Conservation (phyloP, 345 rosid species). For the Cochlearia excelsa region DNA sequence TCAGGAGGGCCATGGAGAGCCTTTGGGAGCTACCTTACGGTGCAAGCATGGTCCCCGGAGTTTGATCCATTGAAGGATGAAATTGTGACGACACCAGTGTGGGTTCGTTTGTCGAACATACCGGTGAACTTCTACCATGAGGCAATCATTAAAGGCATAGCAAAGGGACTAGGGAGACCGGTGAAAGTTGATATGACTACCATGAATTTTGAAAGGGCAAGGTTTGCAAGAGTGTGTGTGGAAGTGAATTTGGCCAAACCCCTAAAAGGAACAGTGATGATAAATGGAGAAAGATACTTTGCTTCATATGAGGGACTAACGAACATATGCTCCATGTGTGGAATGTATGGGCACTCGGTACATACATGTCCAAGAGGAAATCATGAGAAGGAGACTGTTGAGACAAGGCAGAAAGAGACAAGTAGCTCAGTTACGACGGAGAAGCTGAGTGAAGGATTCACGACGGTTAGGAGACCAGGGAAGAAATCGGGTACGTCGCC, state of each 20-base stretch:
- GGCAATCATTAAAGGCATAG: neutral
- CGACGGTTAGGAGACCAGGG: no score
- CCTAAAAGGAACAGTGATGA: neutral
- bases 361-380: no score
- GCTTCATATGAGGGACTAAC: neutral
- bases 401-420: no score
- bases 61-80: neutral
- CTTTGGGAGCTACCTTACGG: neutral
- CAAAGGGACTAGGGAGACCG: neutral
- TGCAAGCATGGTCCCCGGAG: neutral
- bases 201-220: neutral
- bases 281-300: neutral
- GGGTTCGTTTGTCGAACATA: neutral
- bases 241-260: neutral
- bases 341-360: neutral
- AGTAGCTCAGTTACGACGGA: no score
- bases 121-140: neutral
- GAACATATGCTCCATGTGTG: neutral
- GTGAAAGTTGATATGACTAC: neutral
- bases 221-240: neutral
- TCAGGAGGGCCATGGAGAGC: neutral
- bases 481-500: no score
- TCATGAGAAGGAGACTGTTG: no score
- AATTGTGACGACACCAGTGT: neutral
- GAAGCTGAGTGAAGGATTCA: no score